Evolutionary conservation across 805 yeast species (phyloP), one percentile per base, ranked within the genome.

Genomic region (Spathaspora gorwiae): DNA sequence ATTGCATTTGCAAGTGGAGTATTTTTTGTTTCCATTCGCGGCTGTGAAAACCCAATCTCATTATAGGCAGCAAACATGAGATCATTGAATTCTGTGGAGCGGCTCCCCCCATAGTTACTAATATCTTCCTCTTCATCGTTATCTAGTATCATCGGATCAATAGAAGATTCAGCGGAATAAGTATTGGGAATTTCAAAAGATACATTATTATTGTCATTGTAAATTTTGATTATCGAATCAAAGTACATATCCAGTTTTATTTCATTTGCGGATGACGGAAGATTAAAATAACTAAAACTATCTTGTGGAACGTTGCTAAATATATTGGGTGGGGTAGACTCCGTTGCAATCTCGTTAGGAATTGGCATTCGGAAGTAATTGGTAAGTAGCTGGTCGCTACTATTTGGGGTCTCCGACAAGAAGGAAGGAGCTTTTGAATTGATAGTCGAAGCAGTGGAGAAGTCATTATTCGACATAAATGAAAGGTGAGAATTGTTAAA

Each of bases 201-300:
- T 24, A 12, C 26, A 26, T 41, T 37, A 29, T 37, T 27, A 32
- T 45, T 42, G 9, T 37, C 36, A 10, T 29, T 29, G 32, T 9
- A 29, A 13, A 44, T 29, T 27, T 42, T 41, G 7, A 39, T 42
- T 10, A 30, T 15, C 7, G 43, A 33, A 33, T 49, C 50, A 14
- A 43, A 45, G 32, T 47, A 49, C 7, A 49, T 26, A 11, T 47
- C 47, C 19, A 45, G 11, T 40, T 44, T 32, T 12, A 47, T 31
- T 13, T 49, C 50, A 11, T 49, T 47, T 33, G 43, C 44, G 11
- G 47, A 15, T n/a, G 31, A 36, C 12, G 39, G 42, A 19, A 39
- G 19, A 15, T 44, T 44, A 24, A 45, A 35, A 19, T 35, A 45
- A 19, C 42, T 45, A 26, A 46, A 39, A 15, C 42, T 46, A 9